Conservation (phyloP, 495 filamentous ascomycete species). For the Podospora appendiculata region DNA sequence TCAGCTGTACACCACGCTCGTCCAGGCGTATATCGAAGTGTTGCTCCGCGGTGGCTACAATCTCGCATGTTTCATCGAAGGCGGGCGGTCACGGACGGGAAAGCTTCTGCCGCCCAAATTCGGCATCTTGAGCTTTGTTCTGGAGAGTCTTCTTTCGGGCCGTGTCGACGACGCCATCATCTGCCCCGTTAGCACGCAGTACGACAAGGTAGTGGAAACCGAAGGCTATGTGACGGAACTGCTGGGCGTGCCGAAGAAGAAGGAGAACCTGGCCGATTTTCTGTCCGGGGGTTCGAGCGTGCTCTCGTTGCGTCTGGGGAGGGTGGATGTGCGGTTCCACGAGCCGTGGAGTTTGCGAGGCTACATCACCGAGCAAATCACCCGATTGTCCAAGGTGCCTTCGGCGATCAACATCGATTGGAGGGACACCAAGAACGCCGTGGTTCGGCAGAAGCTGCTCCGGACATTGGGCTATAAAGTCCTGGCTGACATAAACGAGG, state of each 20-base stretch:
- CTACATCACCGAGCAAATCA: conserved; percentile 70
- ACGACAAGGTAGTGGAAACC: conserved; percentile 97
- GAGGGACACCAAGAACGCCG: conserved; percentile 35
- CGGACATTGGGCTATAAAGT: conserved; percentile 85
- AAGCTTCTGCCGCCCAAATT: conserved; percentile 93
- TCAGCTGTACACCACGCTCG: conserved; percentile 77
- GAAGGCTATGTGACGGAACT: conserved; percentile 94
- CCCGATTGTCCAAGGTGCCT: conserved; percentile 34
- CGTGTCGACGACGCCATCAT: conserved; percentile 84
- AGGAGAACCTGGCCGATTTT: conserved; percentile 87
- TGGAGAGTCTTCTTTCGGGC: conserved; percentile 85
- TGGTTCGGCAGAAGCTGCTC: conserved; percentile 53
- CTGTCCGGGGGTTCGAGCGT: conserved; percentile 77
- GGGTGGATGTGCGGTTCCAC: conserved; percentile 93
- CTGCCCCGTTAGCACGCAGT: conserved; percentile 92
- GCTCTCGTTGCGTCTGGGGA: conserved; percentile 76
- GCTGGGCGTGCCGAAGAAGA: conserved; percentile 85
- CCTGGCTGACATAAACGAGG: conserved; percentile 86
- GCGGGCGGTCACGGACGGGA: conserved; percentile 83
- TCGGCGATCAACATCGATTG: conserved; percentile 30
- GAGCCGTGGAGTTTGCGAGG: conserved; percentile 83
- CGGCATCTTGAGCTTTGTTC: conserved; percentile 86
- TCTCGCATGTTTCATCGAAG: conserved; percentile 95
- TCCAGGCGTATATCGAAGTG: conserved; percentile 93
- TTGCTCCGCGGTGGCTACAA: conserved; percentile 85